Percentiles rank a stretch among this genome's conserved stretches.
phyloP scores from a whole-genome alignment of 1,284 basidiomycete species.

The Ustilago xerochloae region DNA sequence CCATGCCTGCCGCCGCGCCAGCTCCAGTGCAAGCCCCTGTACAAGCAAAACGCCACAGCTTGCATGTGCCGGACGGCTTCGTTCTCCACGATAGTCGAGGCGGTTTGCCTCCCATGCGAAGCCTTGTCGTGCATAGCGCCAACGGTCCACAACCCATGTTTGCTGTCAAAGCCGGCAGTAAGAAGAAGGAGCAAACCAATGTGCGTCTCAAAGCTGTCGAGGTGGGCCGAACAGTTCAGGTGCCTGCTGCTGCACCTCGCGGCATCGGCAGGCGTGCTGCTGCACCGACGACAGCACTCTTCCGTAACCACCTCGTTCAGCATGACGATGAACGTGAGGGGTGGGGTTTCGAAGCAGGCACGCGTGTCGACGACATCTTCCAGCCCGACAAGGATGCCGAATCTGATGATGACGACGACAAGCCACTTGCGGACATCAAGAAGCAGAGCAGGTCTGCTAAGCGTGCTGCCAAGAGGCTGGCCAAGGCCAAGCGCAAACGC shows the following conservation, averaged over 20 bases:
- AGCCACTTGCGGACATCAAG: constrained; percentile 45
- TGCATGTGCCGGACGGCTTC: constrained; percentile 61
- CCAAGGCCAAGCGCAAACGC: constrained; percentile 52
- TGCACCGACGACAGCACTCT: constrained; percentile 62
- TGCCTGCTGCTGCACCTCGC: constrained; percentile 56
- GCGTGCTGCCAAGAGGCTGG: constrained; percentile 47
- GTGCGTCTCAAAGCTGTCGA: constrained; percentile 44
- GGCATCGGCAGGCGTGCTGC: constrained; percentile 63
- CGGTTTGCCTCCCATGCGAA: constrained; percentile 52
- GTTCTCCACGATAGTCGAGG: constrained; percentile 53
- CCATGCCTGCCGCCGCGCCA: not conserved
- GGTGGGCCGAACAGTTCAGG: constrained; percentile 34
- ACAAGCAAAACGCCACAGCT: constrained; percentile 30
- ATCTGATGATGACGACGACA: constrained; percentile 47
- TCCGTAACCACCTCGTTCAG: constrained; percentile 65
- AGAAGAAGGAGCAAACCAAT: constrained; percentile 43
- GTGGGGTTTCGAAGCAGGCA: constrained; percentile 65
- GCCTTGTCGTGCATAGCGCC: constrained; percentile 52
- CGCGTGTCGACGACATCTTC: constrained; percentile 41
- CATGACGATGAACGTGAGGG: constrained; percentile 64
- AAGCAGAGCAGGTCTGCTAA: constrained; percentile 41
- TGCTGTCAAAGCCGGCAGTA: constrained; percentile 21
- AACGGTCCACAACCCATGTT: constrained; percentile 52
- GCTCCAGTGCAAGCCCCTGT: constrained; percentile 2
- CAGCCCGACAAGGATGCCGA: constrained; percentile 19